A percentile compares a stretch with the other conserved stretches of the same genome.
phyloP scores from a whole-genome alignment of 805 yeast genomes.

The Myxozyma lipomycoides region DNA sequence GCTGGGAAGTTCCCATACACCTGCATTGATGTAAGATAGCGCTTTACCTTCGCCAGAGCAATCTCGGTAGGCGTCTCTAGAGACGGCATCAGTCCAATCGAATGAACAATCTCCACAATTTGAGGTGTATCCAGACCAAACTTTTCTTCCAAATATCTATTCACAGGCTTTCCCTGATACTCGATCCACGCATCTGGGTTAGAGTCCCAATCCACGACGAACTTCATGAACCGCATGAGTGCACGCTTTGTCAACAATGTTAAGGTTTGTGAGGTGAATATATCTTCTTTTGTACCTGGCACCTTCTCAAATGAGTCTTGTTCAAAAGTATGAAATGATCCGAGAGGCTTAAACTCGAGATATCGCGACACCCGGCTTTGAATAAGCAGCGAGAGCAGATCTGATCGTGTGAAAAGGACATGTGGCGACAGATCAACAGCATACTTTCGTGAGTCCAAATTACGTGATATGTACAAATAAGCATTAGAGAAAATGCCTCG shows the following conservation, averaged over 20 bases:
- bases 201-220: constrained; percentile 66
- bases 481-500: constrained; percentile 58
- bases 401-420: constrained; percentile 85
- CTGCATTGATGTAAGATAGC: constrained; percentile 80
- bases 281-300: constrained; percentile 84
- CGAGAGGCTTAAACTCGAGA: constrained; percentile 84
- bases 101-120: constrained; percentile 74
- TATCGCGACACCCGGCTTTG: constrained; percentile 86
- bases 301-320: constrained; percentile 85
- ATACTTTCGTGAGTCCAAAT: constrained; percentile 65
- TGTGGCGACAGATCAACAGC: constrained; percentile 87
- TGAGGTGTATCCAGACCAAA: constrained; percentile 73
- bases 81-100: constrained; percentile 74
- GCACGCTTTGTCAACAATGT: constrained; percentile 71
- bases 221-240: constrained; percentile 88
- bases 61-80: constrained; percentile 60
- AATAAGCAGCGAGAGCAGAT: constrained; percentile 69
- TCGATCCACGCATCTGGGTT: constrained; percentile 55
- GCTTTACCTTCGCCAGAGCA: constrained; percentile 75
- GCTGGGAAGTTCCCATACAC: constrained; percentile 95
- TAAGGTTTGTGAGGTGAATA: constrained; percentile 81
- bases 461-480: constrained; percentile 69
- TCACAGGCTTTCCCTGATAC: constrained; percentile 55
- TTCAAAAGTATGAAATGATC: constrained; percentile 90
- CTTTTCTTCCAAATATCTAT: constrained; percentile 54